Evolutionary conservation across 1,284 basidiomycete genomes (phyloP).

Genomic region (Ustilago nuda): DNA sequence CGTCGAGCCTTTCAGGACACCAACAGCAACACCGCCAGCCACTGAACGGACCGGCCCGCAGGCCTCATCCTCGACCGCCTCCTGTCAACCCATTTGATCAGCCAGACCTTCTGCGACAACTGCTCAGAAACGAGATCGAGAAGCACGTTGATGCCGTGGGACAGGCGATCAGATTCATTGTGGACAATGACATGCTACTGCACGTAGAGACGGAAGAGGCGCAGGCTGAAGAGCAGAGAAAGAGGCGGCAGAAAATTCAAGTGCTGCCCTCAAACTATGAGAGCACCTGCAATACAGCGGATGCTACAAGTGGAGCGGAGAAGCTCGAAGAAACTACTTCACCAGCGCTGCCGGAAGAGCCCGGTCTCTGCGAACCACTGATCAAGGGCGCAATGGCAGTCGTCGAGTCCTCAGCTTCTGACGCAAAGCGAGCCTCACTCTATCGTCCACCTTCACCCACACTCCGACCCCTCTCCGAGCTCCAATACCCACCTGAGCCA

Average conservation of each 20-base stretch:
- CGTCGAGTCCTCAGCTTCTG: conserved; percentile 2
- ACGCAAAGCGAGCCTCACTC: conserved; percentile 16
- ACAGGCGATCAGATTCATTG: conserved; percentile 91
- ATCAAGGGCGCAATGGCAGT: conserved; percentile 34
- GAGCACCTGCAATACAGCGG: not conserved
- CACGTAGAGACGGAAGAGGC: conserved; percentile 85
- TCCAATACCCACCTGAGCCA: conserved; percentile 64
- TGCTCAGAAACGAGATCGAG: conserved; percentile 88
- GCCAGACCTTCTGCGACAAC: conserved; percentile 69
- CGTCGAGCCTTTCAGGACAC: not conserved
- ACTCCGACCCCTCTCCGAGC: conserved; percentile 53
- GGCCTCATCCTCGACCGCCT: conserved; percentile 55
- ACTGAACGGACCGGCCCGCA: conserved; percentile 9
- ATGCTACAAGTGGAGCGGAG: not conserved
- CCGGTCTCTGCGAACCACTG: conserved; percentile 14
- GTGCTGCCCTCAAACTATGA: conserved; percentile 14
- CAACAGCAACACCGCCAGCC: conserved; percentile 24
- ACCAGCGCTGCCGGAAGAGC: conserved; percentile 9
- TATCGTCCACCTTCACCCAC: conserved; percentile 51
- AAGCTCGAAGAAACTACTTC: not conserved
- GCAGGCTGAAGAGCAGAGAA: conserved; percentile 76
- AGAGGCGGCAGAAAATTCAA: conserved; percentile 44
- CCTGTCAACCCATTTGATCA: conserved; percentile 64
- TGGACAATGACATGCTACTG: conserved; percentile 88
- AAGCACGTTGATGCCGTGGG: conserved; percentile 91